phyloP scores from a whole-genome alignment of 768 basidiomycete genomes.

The Russula sp. region DNA sequence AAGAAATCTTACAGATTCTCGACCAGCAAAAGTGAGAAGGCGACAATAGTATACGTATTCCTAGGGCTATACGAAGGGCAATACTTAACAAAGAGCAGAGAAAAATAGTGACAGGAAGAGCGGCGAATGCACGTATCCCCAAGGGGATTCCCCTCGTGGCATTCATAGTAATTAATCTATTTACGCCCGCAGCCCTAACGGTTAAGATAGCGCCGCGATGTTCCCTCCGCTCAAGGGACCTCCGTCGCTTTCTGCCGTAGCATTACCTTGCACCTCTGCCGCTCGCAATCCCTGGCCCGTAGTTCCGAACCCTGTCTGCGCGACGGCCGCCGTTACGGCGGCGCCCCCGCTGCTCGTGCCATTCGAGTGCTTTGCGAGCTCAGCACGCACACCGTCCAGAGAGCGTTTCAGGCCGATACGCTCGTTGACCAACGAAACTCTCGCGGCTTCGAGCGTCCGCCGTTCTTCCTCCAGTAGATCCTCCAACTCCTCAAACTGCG shows the following conservation, averaged over 20 bases:
- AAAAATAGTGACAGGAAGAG: background rate
- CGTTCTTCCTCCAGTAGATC: conserved; percentile 88
- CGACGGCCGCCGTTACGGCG: conserved; percentile 28
- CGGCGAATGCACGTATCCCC: background rate
- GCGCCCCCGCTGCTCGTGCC: conserved; percentile 27
- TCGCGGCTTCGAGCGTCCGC: conserved; percentile 71
- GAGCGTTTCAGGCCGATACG: conserved; percentile 62
- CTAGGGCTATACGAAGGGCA: conserved; percentile 18
- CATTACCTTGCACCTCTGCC: conserved; percentile 42
- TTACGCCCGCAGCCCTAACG: background rate
- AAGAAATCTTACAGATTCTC: no score
- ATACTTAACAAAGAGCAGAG: conserved; percentile 16
- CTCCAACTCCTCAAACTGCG: conserved; percentile 92
- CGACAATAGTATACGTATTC: conserved; percentile 16
- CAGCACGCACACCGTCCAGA: conserved; percentile 58
- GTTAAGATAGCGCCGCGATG: conserved; percentile 43
- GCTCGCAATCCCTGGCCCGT: conserved; percentile 54
- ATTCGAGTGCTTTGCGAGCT: conserved; percentile 47
- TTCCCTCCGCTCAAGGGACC: conserved; percentile 52
- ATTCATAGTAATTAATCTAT: background rate
- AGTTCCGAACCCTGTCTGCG: conserved; percentile 40
- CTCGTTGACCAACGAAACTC: conserved; percentile 74
- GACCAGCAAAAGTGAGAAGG: background rate
- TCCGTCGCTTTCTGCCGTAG: conserved; percentile 41
- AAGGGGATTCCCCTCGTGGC: background rate